Percentiles rank a stretch among this genome's conserved stretches.
Evolutionary conservation across 164 flowering plant genomes (phyloP).

Genomic region (Nymphaea colorata): DNA sequence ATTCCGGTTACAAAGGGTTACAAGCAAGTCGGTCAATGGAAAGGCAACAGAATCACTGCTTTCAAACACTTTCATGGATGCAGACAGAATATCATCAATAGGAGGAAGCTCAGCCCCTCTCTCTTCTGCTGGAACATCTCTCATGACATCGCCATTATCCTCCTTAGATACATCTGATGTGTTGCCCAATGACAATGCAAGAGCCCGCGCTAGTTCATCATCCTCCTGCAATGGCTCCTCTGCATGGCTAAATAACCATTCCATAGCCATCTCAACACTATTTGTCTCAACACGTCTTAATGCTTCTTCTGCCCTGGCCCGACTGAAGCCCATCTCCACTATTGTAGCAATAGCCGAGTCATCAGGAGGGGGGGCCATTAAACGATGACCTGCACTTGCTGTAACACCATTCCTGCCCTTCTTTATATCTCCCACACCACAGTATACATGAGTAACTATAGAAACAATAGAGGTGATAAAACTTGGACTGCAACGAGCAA

Average conservation of each 20-base stretch:
- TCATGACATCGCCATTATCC: slow-evolving; percentile 42
- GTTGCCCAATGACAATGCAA: slow-evolving; percentile 80
- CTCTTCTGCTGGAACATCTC: slow-evolving; percentile 40
- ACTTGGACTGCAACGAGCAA: slow-evolving; percentile 50
- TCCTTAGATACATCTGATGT: slow-evolving; percentile 62
- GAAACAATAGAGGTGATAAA: slow-evolving; percentile 55
- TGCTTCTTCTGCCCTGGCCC: slow-evolving; percentile 93
- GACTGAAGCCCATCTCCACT: slow-evolving; percentile 91
- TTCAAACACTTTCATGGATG: slow-evolving; percentile 62
- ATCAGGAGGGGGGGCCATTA: slow-evolving; percentile 73
- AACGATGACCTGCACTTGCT: slow-evolving; percentile 41
- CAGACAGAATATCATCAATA: slow-evolving; percentile 69
- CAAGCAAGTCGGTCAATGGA: slow-evolving; percentile 70
- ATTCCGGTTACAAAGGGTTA: slow-evolving; percentile 63
- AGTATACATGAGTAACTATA: slow-evolving; percentile 62
- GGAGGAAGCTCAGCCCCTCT: slow-evolving; percentile 52
- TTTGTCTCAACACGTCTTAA: slow-evolving; percentile 67
- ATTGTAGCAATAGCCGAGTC: slow-evolving; percentile 75
- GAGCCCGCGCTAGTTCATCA: slow-evolving; percentile 92
- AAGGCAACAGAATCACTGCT: slow-evolving; percentile 63
- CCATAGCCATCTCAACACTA: slow-evolving; percentile 98
- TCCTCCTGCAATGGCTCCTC: slow-evolving; percentile 96
- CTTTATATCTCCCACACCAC: slow-evolving; percentile 76
- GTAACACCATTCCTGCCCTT: slow-evolving; percentile 35
- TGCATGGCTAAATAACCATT: slow-evolving; percentile 81